Evolutionary conservation across 2,329 filamentous ascomycete genomes (phyloP).

Genomic region (Diplodia mutila): DNA sequence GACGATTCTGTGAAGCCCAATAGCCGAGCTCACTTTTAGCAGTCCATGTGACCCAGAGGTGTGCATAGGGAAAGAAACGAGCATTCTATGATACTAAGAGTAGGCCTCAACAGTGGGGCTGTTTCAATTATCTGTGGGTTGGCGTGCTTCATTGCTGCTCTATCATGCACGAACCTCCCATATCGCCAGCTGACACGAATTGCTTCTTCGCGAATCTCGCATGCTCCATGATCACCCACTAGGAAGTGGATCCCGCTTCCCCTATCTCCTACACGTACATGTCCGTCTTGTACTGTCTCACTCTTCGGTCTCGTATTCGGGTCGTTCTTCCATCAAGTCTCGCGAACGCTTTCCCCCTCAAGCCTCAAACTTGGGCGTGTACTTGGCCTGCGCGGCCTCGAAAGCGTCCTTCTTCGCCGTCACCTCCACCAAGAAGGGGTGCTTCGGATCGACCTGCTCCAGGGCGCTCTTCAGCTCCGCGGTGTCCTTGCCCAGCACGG

Average conservation of each 20-base stretch:
- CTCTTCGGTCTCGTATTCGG: not conserved
- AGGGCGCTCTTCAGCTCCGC: conserved; percentile 59
- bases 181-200: not conserved
- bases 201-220: not conserved
- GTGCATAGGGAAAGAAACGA: not conserved
- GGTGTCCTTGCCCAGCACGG: conserved; percentile 73
- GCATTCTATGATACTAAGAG: conserved; percentile 7
- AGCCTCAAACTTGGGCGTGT: conserved; percentile 74
- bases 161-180: conserved; percentile 1
- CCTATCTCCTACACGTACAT: conserved; percentile 3
- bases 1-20: not conserved
- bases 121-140: conserved; percentile 1
- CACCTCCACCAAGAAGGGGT: conserved; percentile 73
- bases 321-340: conserved; percentile 1
- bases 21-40: not conserved
- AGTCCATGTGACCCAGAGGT: not conserved
- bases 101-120: conserved; percentile 2
- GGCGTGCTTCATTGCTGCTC: conserved; percentile 4
- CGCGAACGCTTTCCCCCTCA: not conserved
- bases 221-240: not conserved
- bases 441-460: conserved; percentile 64
- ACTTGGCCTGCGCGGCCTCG: conserved; percentile 83
- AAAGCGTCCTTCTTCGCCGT: conserved; percentile 87
- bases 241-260: not conserved
- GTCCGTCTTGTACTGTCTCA: not conserved